Percentiles rank a stretch among this genome's conserved stretches.
Conservation (phyloP, 306 rosid genomes). For the Macrotyloma uniflorum region DNA sequence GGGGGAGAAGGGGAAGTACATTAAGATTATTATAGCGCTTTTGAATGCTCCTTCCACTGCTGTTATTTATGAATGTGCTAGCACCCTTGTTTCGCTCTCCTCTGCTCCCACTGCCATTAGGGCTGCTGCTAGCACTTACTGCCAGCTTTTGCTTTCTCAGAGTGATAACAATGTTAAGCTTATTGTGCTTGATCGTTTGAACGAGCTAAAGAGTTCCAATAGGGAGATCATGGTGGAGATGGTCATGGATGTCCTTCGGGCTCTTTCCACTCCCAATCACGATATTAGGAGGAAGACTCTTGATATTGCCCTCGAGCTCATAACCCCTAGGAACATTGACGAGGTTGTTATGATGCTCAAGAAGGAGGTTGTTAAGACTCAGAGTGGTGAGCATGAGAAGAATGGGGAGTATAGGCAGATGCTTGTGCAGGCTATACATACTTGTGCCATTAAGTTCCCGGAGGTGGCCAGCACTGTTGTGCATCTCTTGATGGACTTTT, state of each 20-base stretch:
- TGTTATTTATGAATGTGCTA: constrained; percentile 87
- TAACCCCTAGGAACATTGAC: constrained; percentile 79
- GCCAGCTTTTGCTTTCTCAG: constrained; percentile 83
- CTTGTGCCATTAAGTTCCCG: constrained; percentile 97
- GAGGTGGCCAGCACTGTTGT: constrained; percentile 97
- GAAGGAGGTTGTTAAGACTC: constrained; percentile 95
- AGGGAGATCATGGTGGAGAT: constrained; percentile 91
- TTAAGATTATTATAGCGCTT: constrained; percentile 77
- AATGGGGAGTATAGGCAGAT: constrained; percentile 95
- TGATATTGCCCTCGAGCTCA: constrained; percentile 86
- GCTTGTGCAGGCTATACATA: constrained; percentile 91
- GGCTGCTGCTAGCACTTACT: constrained; percentile 83
- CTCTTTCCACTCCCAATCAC: constrained; percentile 75
- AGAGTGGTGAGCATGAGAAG: constrained; percentile 95
- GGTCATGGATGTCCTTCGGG: constrained; percentile 96
- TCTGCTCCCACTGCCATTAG: constrained; percentile 93
- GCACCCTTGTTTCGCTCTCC: constrained; percentile 85
- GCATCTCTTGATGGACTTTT: constrained; percentile 95
- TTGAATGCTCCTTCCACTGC: constrained; percentile 78
- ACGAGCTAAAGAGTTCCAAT: constrained; percentile 71
- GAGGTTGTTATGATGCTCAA: constrained; percentile 95
- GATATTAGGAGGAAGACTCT: constrained; percentile 93
- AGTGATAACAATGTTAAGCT: constrained; percentile 96
- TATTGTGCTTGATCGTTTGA: constrained; percentile 84
- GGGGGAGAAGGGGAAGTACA: constrained; percentile 83